Base-by-base conservation (phyloP, 257 asterid genomes). In the Coffea canephora region DNA sequence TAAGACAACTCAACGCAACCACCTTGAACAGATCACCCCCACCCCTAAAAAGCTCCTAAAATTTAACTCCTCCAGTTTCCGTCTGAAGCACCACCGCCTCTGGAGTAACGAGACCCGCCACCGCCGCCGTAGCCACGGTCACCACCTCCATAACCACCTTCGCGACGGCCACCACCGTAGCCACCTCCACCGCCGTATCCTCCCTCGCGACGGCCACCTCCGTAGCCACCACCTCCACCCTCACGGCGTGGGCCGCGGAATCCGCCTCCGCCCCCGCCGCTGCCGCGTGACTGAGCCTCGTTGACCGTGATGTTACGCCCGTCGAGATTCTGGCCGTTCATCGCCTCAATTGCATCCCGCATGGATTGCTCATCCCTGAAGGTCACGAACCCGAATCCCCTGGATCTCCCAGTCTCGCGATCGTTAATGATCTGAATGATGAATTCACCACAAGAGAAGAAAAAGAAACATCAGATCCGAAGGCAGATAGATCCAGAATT, bases 361-460 rank as follows among this genome's bases (percentile, higher is more conserved):
- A 95, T 95, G 1, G 97, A 46, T 21, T 90, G 86, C 87, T 95
- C 99, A 10, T 90, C 94, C 77, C 65, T 85, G 76, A 95, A 95
- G 0, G 99, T 95, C 19, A 95, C 99, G 50, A 95, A 95, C 41
- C 98, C 99, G 55, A 95, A 95, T 0, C 99, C 99, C 81, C 98
- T 91, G 3, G 99, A 95, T 79, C 99, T 91, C 0, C 99, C 99
- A 2, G 97, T 95, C 84, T 95, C 98, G 0, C 99, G 92, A 81
- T 95, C 98, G 76, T 88, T 93, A 12, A 95, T 89, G 23, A 95
- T 87, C 98, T 95, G 66, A 6, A 84, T 7, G 49, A 61, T 1
- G 0, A 52, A 8, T 61, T 0, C 36, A 68, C 25, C 34, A 46
- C 12, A 34, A n/a, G 19, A 31, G 48, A 57, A 72, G 55, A 9